phyloP scores from a whole-genome alignment of 2,329 filamentous ascomycete genomes.

The Pseudopyrenochaeta lycopersici region DNA sequence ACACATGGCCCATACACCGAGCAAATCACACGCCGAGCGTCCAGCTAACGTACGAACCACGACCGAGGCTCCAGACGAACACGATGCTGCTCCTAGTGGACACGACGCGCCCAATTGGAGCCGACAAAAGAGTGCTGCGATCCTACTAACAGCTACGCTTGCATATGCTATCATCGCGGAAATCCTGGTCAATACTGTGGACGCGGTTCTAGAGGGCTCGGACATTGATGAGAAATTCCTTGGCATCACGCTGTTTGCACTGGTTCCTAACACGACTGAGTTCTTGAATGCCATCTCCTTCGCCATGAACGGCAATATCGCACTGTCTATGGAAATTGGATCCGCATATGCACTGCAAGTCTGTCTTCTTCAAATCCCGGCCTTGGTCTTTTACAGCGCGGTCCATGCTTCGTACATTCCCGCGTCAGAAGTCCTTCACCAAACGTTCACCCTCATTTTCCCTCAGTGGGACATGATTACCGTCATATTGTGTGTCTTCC shows the following conservation, averaged over 20 bases:
- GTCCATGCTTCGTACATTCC: constrained; percentile 69
- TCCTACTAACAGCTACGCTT: constrained; percentile 86
- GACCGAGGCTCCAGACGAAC: constrained; percentile 58
- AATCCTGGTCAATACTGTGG: constrained; percentile 95
- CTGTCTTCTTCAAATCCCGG: constrained; percentile 91
- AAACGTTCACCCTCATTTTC: constrained; percentile 87
- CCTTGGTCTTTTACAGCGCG: constrained; percentile 89
- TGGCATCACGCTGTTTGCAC: constrained; percentile 93
- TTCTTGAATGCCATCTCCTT: constrained; percentile 99
- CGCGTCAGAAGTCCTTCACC: constrained; percentile 63
- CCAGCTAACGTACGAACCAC: constrained; percentile 50
- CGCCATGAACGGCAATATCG: constrained; percentile 99
- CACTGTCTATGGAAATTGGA: constrained; percentile 97
- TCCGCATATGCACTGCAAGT: constrained; percentile 97
- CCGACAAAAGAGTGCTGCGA: constrained; percentile 85
- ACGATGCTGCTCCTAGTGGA: constrained; percentile 62
- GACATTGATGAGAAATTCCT: constrained; percentile 97
- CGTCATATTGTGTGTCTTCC: constrained; percentile 93
- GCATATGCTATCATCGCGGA: constrained; percentile 97
- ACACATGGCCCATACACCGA: constrained; percentile 47
- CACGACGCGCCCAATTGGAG: constrained; percentile 99
- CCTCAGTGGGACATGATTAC: constrained; percentile 99
- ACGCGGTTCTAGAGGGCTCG: constrained; percentile 90
- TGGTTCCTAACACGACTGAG: constrained; percentile 98
- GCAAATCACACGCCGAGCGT: constrained; percentile 49